Percentiles rank a stretch among this genome's conserved stretches.
These are phyloP conservation scores for Fusarium sp. DNA, from an alignment of 2,329 filamentous ascomycete genomes.

Conservation along the genomic window DNA sequence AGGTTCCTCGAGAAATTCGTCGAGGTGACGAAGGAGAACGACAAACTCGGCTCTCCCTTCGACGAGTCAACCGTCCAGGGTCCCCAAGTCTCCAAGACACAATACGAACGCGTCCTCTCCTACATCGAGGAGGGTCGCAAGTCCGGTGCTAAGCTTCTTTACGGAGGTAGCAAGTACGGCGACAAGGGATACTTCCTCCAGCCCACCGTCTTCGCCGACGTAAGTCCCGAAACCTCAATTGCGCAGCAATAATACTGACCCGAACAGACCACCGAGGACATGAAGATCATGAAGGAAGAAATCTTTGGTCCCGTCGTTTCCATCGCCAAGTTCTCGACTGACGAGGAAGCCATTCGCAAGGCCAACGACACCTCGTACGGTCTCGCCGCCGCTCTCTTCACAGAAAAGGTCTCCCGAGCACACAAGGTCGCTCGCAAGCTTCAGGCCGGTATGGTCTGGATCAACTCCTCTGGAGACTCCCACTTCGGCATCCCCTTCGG, in stretches of 20 bases:
- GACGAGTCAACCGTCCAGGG: slow-evolving; percentile 71
- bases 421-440: slow-evolving; percentile 59
- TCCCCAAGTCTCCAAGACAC: slow-evolving; percentile 71
- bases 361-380: slow-evolving; percentile 62
- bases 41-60: slow-evolving; percentile 71
- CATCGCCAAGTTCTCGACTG: slow-evolving; percentile 43
- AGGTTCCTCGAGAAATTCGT: slow-evolving; percentile 60
- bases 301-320: slow-evolving; percentile 48
- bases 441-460: slow-evolving; percentile 61
- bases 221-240: slow-evolving; percentile 6
- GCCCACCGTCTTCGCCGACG: slow-evolving; percentile 46
- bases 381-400: slow-evolving; percentile 66
- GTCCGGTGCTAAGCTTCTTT: slow-evolving; percentile 68
- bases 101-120: slow-evolving; percentile 71
- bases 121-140: slow-evolving; percentile 74
- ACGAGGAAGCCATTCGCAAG: slow-evolving; percentile 42
- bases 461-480: slow-evolving; percentile 48
- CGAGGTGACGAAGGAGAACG: slow-evolving; percentile 59
- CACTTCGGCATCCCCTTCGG: slow-evolving; percentile 48
- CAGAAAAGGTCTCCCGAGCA: slow-evolving; percentile 59
- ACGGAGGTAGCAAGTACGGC: slow-evolving; percentile 45
- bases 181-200: slow-evolving; percentile 45
- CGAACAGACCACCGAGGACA: slow-evolving; percentile 40
- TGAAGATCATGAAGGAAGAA: slow-evolving; percentile 47
- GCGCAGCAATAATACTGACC: slow-evolving; percentile 37